Conservation (phyloP, 768 basidiomycete species). For the Calvatia gigantea region DNA sequence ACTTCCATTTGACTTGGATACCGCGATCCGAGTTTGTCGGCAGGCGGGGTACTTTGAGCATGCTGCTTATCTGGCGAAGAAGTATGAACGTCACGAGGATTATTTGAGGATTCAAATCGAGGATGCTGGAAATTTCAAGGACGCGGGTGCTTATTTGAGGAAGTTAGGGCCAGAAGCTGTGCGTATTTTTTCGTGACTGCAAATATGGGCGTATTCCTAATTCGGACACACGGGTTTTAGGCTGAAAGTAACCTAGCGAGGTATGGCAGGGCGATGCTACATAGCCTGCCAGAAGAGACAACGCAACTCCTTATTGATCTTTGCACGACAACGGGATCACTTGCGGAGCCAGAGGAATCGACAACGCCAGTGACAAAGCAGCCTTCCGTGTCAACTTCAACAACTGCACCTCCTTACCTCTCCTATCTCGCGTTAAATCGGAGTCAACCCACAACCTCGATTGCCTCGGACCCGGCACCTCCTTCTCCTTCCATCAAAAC, state of each 20-base stretch:
- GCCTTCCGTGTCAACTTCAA: conserved; percentile 8
- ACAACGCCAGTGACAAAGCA: conserved; percentile 20
- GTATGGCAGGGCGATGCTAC: conserved; percentile 85
- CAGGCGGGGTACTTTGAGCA: conserved; percentile 97
- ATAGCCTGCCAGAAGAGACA: conserved; percentile 80
- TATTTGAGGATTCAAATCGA: conserved; percentile 93
- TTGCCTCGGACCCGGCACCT: conserved; percentile 35
- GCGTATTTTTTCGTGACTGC: conserved; percentile 26
- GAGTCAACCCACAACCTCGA: conserved; percentile 26
- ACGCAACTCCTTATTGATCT: conserved; percentile 90
- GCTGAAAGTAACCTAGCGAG: conserved; percentile 83
- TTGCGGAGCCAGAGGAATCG: conserved; percentile 39
- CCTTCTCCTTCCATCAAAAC: conserved; percentile 38
- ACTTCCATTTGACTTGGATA: conserved; percentile 94
- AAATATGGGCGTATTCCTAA: background rate
- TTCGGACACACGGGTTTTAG: conserved; percentile 31
- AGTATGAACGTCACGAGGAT: conserved; percentile 89
- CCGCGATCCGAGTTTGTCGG: conserved; percentile 93
- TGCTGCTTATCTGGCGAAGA: conserved; percentile 88
- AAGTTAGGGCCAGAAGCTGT: conserved; percentile 77
- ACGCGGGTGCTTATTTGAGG: conserved; percentile 80
- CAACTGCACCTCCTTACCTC: background rate
- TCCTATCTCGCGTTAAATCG: background rate
- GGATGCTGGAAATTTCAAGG: conserved; percentile 77
- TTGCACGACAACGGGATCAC: conserved; percentile 66